phyloP scores from a whole-genome alignment of 768 basidiomycete species.

The Tephrocybe sp. region DNA sequence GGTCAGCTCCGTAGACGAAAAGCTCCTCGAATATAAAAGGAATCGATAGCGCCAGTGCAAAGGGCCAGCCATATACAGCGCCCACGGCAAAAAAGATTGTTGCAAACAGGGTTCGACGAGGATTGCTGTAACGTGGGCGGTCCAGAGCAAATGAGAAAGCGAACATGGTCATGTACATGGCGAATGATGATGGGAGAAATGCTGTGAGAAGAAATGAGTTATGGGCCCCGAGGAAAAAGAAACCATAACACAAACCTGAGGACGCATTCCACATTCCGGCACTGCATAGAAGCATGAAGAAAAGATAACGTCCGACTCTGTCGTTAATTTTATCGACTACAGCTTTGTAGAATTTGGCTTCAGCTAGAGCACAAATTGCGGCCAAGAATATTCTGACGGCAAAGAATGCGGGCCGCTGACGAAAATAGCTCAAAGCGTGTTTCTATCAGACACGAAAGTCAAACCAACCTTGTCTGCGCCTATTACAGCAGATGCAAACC shows the following conservation, averaged over 20 bases:
- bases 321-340: conserved; percentile 84
- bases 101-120: conserved; percentile 57
- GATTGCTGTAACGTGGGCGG: conserved; percentile 51
- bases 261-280: conserved; percentile 96
- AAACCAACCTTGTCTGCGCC: conserved; percentile 70
- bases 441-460: background rate
- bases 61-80: conserved; percentile 95
- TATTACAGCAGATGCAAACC: conserved; percentile 47
- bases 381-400: conserved; percentile 80
- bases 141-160: conserved; percentile 71
- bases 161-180: conserved; percentile 84
- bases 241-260: conserved; percentile 50
- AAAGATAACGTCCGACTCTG: conserved; percentile 88
- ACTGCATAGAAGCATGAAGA: conserved; percentile 81
- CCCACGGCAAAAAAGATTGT: conserved; percentile 76
- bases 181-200: conserved; percentile 92
- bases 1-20: conserved; percentile 71
- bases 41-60: conserved; percentile 80
- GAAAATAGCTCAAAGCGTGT: conserved; percentile 12
- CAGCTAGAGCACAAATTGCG: conserved; percentile 67
- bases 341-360: conserved; percentile 79
- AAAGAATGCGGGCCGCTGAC: conserved; percentile 85
- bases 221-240: background rate
- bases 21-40: conserved; percentile 93
- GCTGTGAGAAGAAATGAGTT: conserved; percentile 42